Conservation (phyloP, 129 eudicot genomes). For the Silybum marianum region DNA sequence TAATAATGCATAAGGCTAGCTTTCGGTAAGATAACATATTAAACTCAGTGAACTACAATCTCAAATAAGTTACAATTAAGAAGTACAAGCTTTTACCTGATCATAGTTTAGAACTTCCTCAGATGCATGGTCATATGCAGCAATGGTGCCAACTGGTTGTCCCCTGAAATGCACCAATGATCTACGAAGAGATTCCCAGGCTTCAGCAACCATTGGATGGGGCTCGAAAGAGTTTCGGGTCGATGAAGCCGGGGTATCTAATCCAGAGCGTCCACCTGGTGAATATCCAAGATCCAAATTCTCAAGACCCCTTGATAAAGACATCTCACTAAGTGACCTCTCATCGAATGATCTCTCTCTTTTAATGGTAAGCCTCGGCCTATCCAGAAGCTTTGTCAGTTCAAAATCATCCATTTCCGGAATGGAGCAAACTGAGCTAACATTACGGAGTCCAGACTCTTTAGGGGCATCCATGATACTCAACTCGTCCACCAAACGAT, state of each 20-base stretch:
- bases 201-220: constrained; percentile 95
- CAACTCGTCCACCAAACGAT: constrained; percentile 21
- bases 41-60: background rate
- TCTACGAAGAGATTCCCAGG: constrained; percentile 94
- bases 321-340: constrained; percentile 93
- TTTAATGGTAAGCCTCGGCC: constrained; percentile 68
- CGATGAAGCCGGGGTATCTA: constrained; percentile 86
- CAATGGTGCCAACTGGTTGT: constrained; percentile 97
- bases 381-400: constrained; percentile 79
- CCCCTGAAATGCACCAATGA: constrained; percentile 86
- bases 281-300: constrained; percentile 73
- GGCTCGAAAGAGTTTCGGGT: constrained; percentile 91
- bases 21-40: background rate
- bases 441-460: constrained; percentile 71
- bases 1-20: background rate
- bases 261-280: constrained; percentile 85
- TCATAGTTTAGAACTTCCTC: constrained; percentile 97
- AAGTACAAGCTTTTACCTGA: constrained; percentile 54
- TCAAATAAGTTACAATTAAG: background rate
- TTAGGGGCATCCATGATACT: constrained; percentile 53
- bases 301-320: constrained; percentile 75
- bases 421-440: constrained; percentile 75
- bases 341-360: constrained; percentile 93
- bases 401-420: constrained; percentile 89
- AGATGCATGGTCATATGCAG: constrained; percentile 95